These are phyloP conservation scores for Nothophoma quercina DNA, from an alignment of 2,329 filamentous ascomycete genomes.

Conservation along the genomic window DNA sequence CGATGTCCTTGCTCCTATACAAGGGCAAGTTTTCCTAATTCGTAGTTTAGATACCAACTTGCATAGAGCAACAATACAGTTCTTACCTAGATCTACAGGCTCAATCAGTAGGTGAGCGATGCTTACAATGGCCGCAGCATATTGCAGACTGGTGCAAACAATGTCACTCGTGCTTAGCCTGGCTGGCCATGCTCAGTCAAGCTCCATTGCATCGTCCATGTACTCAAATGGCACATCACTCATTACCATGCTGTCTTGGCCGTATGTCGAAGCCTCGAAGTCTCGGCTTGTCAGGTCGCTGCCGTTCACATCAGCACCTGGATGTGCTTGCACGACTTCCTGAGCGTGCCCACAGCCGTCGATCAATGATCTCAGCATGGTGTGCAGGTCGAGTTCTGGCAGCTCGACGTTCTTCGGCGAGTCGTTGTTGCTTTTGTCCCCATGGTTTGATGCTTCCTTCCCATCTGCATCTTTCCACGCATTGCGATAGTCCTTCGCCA, in stretches of 20 bases:
- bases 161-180: no score
- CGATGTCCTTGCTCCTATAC: not conserved
- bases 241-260: constrained; percentile 19
- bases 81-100: no score
- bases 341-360: constrained; percentile 67
- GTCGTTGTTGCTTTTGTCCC: constrained; percentile 28
- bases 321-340: constrained; percentile 41
- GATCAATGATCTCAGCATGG: constrained; percentile 66
- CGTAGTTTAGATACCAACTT: constrained; percentile 16
- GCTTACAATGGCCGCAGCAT: not conserved
- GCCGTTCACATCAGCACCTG: constrained; percentile 8
- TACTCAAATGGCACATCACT: constrained; percentile 41
- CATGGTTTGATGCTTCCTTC: constrained; percentile 21
- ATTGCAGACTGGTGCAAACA: no score
- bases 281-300: constrained; percentile 27
- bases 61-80: not conserved
- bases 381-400: constrained; percentile 67
- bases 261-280: constrained; percentile 26
- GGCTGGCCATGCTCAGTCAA: constrained; percentile 32
- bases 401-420: constrained; percentile 53
- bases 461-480: constrained; percentile 74
- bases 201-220: constrained; percentile 48
- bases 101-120: not conserved
- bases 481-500: constrained; percentile 75
- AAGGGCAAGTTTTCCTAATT: not conserved